phyloP scores from a whole-genome alignment of 2,329 filamentous ascomycete genomes.

The Monosporascus sp. region DNA sequence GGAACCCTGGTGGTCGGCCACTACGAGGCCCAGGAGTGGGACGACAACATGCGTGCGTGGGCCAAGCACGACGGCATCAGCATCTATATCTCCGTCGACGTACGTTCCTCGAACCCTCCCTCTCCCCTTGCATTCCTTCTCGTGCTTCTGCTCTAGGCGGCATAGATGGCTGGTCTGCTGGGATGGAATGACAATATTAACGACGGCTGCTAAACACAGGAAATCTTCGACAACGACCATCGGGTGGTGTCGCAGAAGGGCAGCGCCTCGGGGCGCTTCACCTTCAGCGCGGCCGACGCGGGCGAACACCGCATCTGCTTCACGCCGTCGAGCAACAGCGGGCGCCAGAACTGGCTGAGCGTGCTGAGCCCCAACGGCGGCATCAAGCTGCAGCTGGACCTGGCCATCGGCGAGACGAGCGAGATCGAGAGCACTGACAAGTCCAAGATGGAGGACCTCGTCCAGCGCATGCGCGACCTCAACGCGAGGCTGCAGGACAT shows the following conservation, averaged over 20 bases:
- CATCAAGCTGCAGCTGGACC: conserved; percentile 78
- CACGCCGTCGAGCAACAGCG: conserved; percentile 70
- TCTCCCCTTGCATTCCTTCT: not conserved
- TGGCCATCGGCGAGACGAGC: conserved; percentile 91
- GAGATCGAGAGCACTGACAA: conserved; percentile 93
- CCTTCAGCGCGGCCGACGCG: conserved; percentile 90
- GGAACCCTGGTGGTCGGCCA: conserved; percentile 93
- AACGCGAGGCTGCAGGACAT: conserved; percentile 85
- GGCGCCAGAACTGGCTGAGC: conserved; percentile 66
- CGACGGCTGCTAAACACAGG: conserved; percentile 37
- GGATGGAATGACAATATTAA: no score
- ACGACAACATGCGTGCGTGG: conserved; percentile 64
- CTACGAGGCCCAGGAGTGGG: conserved; percentile 81
- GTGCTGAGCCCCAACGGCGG: conserved; percentile 61
- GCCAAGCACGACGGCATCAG: conserved; percentile 66
- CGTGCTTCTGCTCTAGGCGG: not conserved
- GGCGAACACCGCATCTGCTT: conserved; percentile 97
- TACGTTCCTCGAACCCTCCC: conserved; percentile 30
- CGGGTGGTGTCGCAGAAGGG: conserved; percentile 87
- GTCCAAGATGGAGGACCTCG: conserved; percentile 84
- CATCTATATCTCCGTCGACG: conserved; percentile 88
- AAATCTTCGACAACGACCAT: conserved; percentile 97
- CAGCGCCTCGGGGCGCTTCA: conserved; percentile 73
- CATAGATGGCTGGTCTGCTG: no score
- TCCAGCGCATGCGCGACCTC: conserved; percentile 81